These are phyloP conservation scores for Cruciata laevipes DNA, from an alignment of 257 asterid genomes.

Conservation along the genomic window DNA sequence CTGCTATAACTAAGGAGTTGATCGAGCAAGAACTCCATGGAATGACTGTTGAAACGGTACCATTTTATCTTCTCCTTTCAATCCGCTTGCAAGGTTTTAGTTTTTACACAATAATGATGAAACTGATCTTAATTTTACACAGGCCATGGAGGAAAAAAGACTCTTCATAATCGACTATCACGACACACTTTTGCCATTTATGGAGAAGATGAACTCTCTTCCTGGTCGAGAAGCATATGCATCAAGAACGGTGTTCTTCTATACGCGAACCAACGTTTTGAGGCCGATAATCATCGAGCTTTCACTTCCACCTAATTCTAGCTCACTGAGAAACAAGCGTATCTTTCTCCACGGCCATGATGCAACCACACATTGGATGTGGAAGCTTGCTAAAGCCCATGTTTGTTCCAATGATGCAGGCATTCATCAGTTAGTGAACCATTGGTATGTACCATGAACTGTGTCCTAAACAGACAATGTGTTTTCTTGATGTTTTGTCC, in stretches of 20 bases:
- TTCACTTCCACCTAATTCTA: conserved; percentile 65
- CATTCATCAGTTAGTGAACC: conserved; percentile 80
- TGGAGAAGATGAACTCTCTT: conserved; percentile 66
- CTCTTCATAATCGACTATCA: conserved; percentile 73
- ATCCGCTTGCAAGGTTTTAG: neutral
- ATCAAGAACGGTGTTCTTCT: conserved; percentile 61
- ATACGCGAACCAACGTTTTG: conserved; percentile 36
- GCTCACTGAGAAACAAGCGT: conserved; percentile 50
- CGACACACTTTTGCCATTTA: conserved; percentile 68
- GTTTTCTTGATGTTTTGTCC: conserved; percentile 5
- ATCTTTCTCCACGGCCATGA: conserved; percentile 58
- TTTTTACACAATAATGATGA: neutral
- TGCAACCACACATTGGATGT: conserved; percentile 67
- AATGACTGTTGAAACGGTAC: conserved; percentile 62
- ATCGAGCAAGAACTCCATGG: conserved; percentile 61
- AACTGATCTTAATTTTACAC: conserved; percentile 2
- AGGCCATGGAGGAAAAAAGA: conserved; percentile 64
- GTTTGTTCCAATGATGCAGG: conserved; percentile 93
- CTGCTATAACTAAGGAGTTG: conserved; percentile 62
- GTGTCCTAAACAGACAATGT: no score
- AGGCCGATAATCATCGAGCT: conserved; percentile 65
- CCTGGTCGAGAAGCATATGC: conserved; percentile 90
- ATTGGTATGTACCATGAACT: conserved; percentile 48
- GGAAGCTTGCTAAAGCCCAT: conserved; percentile 90
- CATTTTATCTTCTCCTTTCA: neutral